A percentile compares a stretch with the other conserved stretches of the same genome.
These are phyloP conservation scores for Phytophthora quininea DNA, from an alignment of 352 stramenopile species.

Conservation along the genomic window DNA sequence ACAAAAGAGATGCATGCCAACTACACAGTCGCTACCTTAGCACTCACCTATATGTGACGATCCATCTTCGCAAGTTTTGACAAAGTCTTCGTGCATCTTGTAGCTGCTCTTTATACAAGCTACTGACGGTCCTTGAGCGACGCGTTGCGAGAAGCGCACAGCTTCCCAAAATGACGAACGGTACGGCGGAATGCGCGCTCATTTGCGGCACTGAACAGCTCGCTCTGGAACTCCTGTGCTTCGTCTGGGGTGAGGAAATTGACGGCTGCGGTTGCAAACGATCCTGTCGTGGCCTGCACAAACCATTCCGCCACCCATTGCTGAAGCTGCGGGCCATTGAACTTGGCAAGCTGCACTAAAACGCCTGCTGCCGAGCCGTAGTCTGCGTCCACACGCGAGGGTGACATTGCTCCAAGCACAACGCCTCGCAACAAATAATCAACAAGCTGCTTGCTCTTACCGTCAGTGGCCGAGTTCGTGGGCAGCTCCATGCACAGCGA, in stretches of 20 bases:
- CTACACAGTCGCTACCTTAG: conserved; percentile 2
- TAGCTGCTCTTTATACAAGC: neutral
- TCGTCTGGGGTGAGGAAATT: conserved; percentile 71
- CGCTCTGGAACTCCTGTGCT: conserved; percentile 61
- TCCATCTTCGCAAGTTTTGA: neutral
- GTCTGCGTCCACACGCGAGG: conserved; percentile 77
- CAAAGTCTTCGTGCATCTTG: neutral
- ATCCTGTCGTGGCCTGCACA: conserved; percentile 42
- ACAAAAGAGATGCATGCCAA: conserved; percentile 20
- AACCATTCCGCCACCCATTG: conserved; percentile 77
- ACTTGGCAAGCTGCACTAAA: conserved; percentile 72
- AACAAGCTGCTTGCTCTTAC: conserved; percentile 58
- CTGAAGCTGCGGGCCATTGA: conserved; percentile 61
- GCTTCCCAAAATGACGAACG: conserved; percentile 81
- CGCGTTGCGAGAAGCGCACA: conserved; percentile 81
- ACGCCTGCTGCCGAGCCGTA: conserved; percentile 79
- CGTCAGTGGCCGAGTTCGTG: conserved; percentile 12
- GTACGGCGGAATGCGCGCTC: conserved; percentile 78
- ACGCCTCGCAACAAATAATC: conserved; percentile 66
- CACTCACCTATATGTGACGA: conserved; percentile 10
- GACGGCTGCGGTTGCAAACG: conserved; percentile 44
- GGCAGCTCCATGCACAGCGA: conserved; percentile 22
- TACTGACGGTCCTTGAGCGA: conserved; percentile 44
- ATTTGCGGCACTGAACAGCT: conserved; percentile 63
- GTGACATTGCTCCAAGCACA: conserved; percentile 63